Percentiles rank a stretch among this genome's conserved stretches.
Conservation (phyloP, 768 basidiomycete genomes). For the Hydnomerulius pinastri region DNA sequence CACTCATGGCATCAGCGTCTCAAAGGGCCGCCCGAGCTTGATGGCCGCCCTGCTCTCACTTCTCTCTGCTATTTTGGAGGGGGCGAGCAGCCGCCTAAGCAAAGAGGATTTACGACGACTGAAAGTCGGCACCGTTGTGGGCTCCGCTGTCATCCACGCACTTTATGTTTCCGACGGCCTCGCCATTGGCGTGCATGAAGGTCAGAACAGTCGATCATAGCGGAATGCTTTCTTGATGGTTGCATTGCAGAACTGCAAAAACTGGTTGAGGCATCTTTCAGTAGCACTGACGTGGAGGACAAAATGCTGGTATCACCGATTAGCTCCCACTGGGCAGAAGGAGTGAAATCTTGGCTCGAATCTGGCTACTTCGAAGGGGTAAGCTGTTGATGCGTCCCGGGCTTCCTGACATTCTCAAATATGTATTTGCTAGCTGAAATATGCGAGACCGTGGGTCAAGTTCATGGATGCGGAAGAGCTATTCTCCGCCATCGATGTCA, state of each 20-base stretch:
- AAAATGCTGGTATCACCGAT: conserved; percentile 41
- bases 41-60: conserved; percentile 38
- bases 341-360: conserved; percentile 15
- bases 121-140: conserved; percentile 43
- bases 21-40: conserved; percentile 21
- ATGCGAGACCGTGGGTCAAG: conserved; percentile 48
- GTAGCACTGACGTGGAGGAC: conserved; percentile 39
- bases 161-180: conserved; percentile 35
- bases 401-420: neutral
- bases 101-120: conserved; percentile 34
- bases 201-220: conserved; percentile 20
- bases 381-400: conserved; percentile 2
- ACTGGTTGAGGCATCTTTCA: conserved; percentile 43
- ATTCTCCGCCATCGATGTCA: conserved; percentile 45
- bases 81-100: conserved; percentile 28
- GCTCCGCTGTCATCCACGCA: conserved; percentile 31
- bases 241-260: conserved; percentile 39
- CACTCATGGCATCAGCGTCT: conserved; percentile 33
- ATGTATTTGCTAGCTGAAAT: conserved; percentile 11
- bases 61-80: conserved; percentile 38
- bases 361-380: conserved; percentile 10
- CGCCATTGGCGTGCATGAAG: conserved; percentile 32
- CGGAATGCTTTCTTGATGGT: conserved; percentile 1
- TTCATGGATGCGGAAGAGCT: conserved; percentile 49
- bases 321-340: conserved; percentile 43